These are phyloP conservation scores for Ormosia semicastrata DNA, from an alignment of 306 rosid species.

Conservation along the genomic window DNA sequence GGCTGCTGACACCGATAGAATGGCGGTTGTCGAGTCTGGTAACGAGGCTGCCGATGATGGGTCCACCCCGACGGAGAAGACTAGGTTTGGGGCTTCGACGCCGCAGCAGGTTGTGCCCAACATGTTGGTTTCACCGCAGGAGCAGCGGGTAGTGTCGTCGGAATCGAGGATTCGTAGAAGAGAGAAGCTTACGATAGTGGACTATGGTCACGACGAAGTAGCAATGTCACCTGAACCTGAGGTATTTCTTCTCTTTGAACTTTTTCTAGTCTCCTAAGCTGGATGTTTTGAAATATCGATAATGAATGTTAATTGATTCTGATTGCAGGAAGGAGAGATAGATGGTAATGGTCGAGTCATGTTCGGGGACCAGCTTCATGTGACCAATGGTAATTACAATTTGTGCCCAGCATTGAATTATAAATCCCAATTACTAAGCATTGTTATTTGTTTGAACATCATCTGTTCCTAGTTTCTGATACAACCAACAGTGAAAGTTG, in stretches of 20 bases:
- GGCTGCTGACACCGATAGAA: slow-evolving; percentile 28
- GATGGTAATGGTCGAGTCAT: slow-evolving; percentile 52
- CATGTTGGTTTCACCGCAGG: slow-evolving; percentile 43
- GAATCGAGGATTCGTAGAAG: slow-evolving; percentile 36
- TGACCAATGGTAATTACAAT: slow-evolving; percentile 50
- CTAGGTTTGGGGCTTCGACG: slow-evolving; percentile 36
- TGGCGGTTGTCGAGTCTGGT: slow-evolving; percentile 33
- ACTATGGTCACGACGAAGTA: slow-evolving; percentile 89
- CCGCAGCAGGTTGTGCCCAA: slow-evolving; percentile 34
- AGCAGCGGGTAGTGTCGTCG: slow-evolving; percentile 19
- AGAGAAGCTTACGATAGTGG: slow-evolving; percentile 76
- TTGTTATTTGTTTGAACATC: neutral
- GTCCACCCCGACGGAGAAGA: slow-evolving; percentile 38
- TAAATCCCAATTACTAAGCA: neutral
- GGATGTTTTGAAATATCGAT: neutral
- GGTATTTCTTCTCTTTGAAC: slow-evolving; percentile 41
- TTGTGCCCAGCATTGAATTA: neutral
- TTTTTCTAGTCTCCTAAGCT: neutral
- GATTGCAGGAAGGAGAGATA: slow-evolving; percentile 75
- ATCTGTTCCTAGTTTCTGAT: neutral
- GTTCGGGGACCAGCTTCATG: slow-evolving; percentile 52
- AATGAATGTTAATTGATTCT: slow-evolving; percentile 19
- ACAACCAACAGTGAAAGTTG: no score
- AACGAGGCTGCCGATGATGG: slow-evolving; percentile 33
- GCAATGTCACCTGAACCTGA: slow-evolving; percentile 97